These are phyloP conservation scores for Limnanthes douglasii DNA, from an alignment of 345 rosid genomes.

Conservation along the genomic window DNA sequence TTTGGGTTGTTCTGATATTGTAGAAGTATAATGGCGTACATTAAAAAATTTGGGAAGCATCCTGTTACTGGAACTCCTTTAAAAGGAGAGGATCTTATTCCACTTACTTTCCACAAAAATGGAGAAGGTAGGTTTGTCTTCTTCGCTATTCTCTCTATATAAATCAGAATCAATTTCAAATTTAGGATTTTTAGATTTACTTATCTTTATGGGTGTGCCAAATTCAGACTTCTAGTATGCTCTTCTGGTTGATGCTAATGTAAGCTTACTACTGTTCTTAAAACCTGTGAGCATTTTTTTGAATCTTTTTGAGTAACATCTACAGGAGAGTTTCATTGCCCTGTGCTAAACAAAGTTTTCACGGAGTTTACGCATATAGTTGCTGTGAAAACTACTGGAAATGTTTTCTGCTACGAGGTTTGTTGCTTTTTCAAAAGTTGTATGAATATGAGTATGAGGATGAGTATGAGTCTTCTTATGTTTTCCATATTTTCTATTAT, in stretches of 20 bases:
- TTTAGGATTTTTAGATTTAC: neutral
- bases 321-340: constrained; percentile 83
- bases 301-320: constrained; percentile 1
- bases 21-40: constrained; percentile 73
- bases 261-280: neutral
- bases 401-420: constrained; percentile 88
- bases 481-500: constrained; percentile 3
- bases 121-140: constrained; percentile 43
- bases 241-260: constrained; percentile 2
- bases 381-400: constrained; percentile 84
- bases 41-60: constrained; percentile 69
- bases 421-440: neutral
- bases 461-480: constrained; percentile 1
- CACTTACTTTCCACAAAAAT: constrained; percentile 75
- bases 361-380: constrained; percentile 86
- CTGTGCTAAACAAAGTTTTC: constrained; percentile 84
- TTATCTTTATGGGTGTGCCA: neutral
- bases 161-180: too few species aligned
- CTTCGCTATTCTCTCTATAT: neutral
- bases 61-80: constrained; percentile 71
- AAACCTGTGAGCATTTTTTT: neutral
- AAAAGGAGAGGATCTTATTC: constrained; percentile 60
- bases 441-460: too few species aligned
- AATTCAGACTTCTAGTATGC: neutral
- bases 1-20: constrained; percentile 8